Evolutionary conservation across 1,284 basidiomycete genomes (phyloP).

Genomic region (Mycena citricolor): DNA sequence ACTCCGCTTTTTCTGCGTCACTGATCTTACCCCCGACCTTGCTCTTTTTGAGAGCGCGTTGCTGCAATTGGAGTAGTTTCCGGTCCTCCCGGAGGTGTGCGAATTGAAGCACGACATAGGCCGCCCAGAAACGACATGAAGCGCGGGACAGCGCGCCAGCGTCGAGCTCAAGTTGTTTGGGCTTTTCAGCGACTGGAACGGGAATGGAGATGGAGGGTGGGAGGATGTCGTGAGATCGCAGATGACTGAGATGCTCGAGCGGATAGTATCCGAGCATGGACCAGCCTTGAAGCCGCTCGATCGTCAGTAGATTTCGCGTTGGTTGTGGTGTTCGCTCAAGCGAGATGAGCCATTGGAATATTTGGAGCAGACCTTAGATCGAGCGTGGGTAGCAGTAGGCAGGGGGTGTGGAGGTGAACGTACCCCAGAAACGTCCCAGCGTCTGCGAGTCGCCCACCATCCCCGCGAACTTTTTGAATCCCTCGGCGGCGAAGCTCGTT

Average conservation of each 20-base stretch:
- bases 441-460: constrained; percentile 67
- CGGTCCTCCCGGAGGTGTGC: constrained; percentile 68
- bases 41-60: constrained; percentile 56
- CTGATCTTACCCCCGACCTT: constrained; percentile 46
- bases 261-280: constrained; percentile 83
- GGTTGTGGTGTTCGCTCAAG: constrained; percentile 68
- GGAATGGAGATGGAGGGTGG: constrained; percentile 47
- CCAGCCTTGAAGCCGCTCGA: constrained; percentile 82
- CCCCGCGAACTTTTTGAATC: constrained; percentile 53
- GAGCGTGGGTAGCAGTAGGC: background rate
- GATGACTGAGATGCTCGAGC: constrained; percentile 76
- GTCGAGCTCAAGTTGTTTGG: constrained; percentile 46
- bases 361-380: constrained; percentile 65
- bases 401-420: constrained; percentile 22
- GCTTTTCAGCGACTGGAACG: constrained; percentile 38
- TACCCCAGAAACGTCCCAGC: constrained; percentile 77
- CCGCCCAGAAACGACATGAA: constrained; percentile 77
- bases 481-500: constrained; percentile 51
- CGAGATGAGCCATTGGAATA: constrained; percentile 74
- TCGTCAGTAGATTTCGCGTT: constrained; percentile 66
- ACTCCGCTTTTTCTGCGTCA: constrained; percentile 53
- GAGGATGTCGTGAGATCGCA: constrained; percentile 63
- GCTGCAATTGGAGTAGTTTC: constrained; percentile 52
- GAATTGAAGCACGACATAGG: constrained; percentile 74
- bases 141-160: constrained; percentile 53